A percentile compares a stretch with the other conserved stretches of the same genome.
Conservation (phyloP, 495 filamentous ascomycete genomes). For the Podospora tetraspora region DNA sequence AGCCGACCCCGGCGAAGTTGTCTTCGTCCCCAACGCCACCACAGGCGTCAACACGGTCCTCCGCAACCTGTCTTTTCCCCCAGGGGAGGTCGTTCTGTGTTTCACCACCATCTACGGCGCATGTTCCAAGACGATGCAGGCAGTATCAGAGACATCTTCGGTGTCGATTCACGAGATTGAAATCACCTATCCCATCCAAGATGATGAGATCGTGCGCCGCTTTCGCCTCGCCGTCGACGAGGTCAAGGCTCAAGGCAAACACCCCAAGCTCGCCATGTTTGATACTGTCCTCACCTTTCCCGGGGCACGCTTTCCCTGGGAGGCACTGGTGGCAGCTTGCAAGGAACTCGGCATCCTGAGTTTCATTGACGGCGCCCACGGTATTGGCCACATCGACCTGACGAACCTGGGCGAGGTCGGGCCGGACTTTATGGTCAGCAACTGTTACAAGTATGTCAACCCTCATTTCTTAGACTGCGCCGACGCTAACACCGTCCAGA, state of each 20-base stretch:
- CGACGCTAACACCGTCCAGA: neutral
- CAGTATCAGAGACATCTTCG: slow-evolving; percentile 50
- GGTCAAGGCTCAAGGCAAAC: neutral
- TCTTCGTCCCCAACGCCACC: slow-evolving; percentile 74
- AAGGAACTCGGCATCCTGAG: slow-evolving; percentile 51
- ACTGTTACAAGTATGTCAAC: slow-evolving; percentile 62
- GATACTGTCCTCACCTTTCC: slow-evolving; percentile 71
- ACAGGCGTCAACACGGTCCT: slow-evolving; percentile 70
- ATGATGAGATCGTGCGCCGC: slow-evolving; percentile 47
- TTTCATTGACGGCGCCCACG: slow-evolving; percentile 71
- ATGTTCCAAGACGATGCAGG: slow-evolving; percentile 60
- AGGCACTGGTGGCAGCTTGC: slow-evolving; percentile 55
- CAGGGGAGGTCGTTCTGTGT: slow-evolving; percentile 52
- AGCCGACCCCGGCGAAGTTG: slow-evolving; percentile 54
- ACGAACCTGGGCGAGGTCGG: slow-evolving; percentile 50
- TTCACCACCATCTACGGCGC: slow-evolving; percentile 68
- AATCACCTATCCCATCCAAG: slow-evolving; percentile 50
- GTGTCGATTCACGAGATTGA: slow-evolving; percentile 33
- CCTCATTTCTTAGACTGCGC: neutral
- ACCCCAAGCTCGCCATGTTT: slow-evolving; percentile 56
- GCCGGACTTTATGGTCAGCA: slow-evolving; percentile 72
- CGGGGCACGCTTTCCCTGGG: slow-evolving; percentile 69
- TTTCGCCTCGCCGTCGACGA: slow-evolving; percentile 33
- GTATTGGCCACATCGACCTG: slow-evolving; percentile 64
- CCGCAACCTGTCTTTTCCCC: slow-evolving; percentile 52